Evolutionary conservation across 805 yeast species (phyloP).

Genomic region (Metschnikowia aberdeeniae): DNA sequence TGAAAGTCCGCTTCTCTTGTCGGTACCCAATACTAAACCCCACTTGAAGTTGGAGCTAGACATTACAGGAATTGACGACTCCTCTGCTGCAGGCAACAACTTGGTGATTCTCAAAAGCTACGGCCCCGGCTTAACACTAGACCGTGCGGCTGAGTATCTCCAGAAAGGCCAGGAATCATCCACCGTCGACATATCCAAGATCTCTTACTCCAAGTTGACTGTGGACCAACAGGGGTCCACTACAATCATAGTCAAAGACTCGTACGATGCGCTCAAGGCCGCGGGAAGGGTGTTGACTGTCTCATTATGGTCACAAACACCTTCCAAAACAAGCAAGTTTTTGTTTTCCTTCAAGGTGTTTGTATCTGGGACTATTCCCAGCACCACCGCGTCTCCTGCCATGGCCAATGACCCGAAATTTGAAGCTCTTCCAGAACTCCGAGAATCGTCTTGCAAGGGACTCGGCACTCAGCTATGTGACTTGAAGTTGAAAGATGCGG

Average conservation of each 20-base stretch:
- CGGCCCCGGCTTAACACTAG: constrained; percentile 13
- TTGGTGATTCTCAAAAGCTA: constrained; percentile 32
- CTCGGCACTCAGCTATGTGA: constrained; percentile 1
- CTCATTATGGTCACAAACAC: constrained; percentile 12
- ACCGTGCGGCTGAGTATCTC: constrained; percentile 11
- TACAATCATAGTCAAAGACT: constrained; percentile 14
- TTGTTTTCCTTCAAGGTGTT: constrained; percentile 7
- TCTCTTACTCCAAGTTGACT: constrained; percentile 26
- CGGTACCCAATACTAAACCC: constrained; percentile 21
- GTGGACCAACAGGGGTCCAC: constrained; percentile 17
- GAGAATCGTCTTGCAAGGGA: background rate
- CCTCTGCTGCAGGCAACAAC: constrained; percentile 12
- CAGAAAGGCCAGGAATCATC: constrained; percentile 8
- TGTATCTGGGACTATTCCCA: background rate
- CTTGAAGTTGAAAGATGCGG: background rate
- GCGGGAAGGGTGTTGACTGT: constrained; percentile 5
- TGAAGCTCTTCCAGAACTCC: constrained; percentile 6
- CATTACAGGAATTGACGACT: constrained; percentile 20
- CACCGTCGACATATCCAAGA: constrained; percentile 25
- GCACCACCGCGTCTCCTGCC: background rate
- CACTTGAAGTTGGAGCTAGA: constrained; percentile 26
- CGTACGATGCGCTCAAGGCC: constrained; percentile 5
- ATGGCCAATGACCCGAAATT: constrained; percentile 1
- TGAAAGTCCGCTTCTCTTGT: constrained; percentile 28
- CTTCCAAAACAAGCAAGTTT: background rate